These are phyloP conservation scores for Coniochaeta sp. DNA, from an alignment of 2,329 filamentous ascomycete species.

Conservation along the genomic window DNA sequence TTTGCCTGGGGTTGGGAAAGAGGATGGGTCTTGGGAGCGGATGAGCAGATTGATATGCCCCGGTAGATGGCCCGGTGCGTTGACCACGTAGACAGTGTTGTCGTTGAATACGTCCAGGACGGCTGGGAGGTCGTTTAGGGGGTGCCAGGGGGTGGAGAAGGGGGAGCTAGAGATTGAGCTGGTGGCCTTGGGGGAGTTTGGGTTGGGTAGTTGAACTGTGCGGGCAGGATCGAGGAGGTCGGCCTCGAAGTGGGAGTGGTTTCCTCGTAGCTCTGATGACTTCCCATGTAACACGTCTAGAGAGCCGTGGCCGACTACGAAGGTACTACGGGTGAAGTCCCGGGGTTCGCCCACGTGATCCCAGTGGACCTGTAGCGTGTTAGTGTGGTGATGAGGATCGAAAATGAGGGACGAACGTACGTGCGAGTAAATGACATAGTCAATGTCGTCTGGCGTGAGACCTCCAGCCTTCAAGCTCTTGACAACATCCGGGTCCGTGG, in stretches of 20 bases:
- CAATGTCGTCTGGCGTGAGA: conserved; percentile 10
- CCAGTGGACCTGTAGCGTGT: conserved; percentile 27
- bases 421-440: conserved; percentile 31
- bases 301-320: conserved; percentile 37
- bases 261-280: conserved; percentile 12
- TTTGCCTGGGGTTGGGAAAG: too few relatives aligned
- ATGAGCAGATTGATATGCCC: conserved; percentile 41
- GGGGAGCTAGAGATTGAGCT: background rate
- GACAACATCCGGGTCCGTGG: conserved; percentile 28
- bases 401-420: conserved; percentile 13
- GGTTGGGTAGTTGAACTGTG: conserved; percentile 11
- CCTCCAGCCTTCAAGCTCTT: conserved; percentile 10
- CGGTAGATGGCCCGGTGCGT: conserved; percentile 39
- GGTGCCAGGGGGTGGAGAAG: conserved; percentile 8
- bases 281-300: conserved; percentile 23
- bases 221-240: conserved; percentile 29
- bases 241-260: conserved; percentile 33
- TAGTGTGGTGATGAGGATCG: background rate
- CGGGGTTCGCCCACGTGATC: conserved; percentile 42
- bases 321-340: conserved; percentile 36
- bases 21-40: too few relatives aligned
- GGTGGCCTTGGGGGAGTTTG: background rate
- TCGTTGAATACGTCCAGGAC: conserved; percentile 34
- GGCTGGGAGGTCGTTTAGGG: conserved; percentile 8
- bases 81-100: conserved; percentile 34